Evolutionary conservation across 1,284 basidiomycete genomes (phyloP).

Genomic region (Cutaneotrichosporon curvatum): DNA sequence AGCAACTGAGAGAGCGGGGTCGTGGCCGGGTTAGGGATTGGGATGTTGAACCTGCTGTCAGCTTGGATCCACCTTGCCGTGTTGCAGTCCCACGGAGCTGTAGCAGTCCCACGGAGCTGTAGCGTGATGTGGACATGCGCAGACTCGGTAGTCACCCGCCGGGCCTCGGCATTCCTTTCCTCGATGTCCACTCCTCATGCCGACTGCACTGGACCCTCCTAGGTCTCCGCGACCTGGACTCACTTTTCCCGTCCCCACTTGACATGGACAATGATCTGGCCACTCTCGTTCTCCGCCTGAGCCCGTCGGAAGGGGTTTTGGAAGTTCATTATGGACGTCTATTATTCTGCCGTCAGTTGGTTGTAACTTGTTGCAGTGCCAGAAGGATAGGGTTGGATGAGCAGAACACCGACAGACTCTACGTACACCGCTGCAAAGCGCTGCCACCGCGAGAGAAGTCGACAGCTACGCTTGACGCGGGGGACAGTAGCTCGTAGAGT

Average conservation of each 20-base stretch:
- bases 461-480: too few relatives aligned
- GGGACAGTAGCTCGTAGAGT: too few relatives aligned
- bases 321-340: conserved; percentile 19
- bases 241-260: conserved; percentile 43
- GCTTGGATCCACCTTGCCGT: background rate
- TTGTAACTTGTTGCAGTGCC: too few relatives aligned
- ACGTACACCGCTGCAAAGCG: too few relatives aligned
- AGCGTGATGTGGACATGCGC: too few relatives aligned
- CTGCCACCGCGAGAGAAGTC: too few relatives aligned
- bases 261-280: conserved; percentile 35
- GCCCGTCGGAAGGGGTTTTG: conserved; percentile 43
- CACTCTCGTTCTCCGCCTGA: conserved; percentile 32
- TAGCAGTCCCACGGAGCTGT: background rate
- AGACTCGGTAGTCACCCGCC: background rate
- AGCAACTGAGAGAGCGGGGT: conserved; percentile 40
- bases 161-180: too few relatives aligned
- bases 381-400: too few relatives aligned
- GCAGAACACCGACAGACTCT: too few relatives aligned
- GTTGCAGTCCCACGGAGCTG: background rate
- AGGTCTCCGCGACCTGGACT: conserved; percentile 5
- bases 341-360: background rate
- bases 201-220: too few relatives aligned
- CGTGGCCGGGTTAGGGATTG: conserved; percentile 39
- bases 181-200: too few relatives aligned
- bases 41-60: conserved; percentile 43